phyloP scores from a whole-genome alignment of 2,329 filamentous ascomycete species.

The Venturia asperata region DNA sequence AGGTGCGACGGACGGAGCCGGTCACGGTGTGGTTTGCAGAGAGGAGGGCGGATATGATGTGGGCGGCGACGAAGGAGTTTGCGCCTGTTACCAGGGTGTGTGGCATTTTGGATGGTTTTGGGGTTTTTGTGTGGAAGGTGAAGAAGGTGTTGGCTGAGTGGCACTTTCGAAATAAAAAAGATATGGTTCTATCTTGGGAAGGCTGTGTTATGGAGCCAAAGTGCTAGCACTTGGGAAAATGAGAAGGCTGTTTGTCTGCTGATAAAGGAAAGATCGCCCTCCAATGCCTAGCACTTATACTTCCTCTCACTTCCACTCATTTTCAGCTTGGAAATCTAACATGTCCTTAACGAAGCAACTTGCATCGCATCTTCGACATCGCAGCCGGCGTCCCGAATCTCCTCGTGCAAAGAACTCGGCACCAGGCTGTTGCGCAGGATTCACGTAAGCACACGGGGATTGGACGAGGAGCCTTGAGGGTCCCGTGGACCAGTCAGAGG shows the following conservation, averaged over 20 bases:
- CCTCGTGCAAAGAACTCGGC: neutral
- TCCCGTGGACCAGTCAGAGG: neutral
- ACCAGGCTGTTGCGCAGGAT: neutral
- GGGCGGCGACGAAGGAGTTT: slow-evolving; percentile 38
- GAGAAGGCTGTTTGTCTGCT: no score
- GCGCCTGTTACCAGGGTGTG: slow-evolving; percentile 35
- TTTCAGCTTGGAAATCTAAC: neutral
- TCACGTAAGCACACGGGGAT: neutral
- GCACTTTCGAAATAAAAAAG: neutral
- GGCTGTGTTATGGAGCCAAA: neutral
- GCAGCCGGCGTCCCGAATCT: neutral
- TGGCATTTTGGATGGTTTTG: slow-evolving; percentile 17
- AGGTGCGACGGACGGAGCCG: slow-evolving; percentile 35
- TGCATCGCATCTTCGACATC: neutral
- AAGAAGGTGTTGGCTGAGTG: neutral
- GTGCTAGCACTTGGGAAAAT: neutral
- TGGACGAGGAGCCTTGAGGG: neutral
- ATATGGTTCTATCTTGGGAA: neutral
- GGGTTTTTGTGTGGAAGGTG: neutral
- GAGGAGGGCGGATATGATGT: slow-evolving; percentile 37
- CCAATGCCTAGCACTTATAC: neutral
- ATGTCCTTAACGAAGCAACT: neutral
- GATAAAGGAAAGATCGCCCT: neutral
- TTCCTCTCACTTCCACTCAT: neutral
- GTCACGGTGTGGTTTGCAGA: slow-evolving; percentile 39